phyloP scores from a whole-genome alignment of 2,329 filamentous ascomycete genomes.

The Fusarium siculi region DNA sequence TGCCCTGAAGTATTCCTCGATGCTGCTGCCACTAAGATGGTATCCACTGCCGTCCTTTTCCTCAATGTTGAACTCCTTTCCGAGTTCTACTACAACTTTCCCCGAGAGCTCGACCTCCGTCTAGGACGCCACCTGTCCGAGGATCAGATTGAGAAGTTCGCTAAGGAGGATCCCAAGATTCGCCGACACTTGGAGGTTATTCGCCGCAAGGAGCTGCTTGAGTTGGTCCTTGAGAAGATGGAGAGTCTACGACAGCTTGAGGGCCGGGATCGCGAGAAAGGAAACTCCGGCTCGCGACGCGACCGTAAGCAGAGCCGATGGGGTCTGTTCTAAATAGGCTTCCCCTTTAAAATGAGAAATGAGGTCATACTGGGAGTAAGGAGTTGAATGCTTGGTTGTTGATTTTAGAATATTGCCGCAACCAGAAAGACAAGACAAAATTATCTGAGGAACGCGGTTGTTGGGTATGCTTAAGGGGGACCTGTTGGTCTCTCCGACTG shows the following conservation, averaged over 20 bases:
- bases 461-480: neutral
- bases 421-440: constrained; percentile 11
- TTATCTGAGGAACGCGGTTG: neutral
- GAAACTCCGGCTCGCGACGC: constrained; percentile 34
- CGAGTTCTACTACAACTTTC: constrained; percentile 98
- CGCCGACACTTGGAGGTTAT: constrained; percentile 91
- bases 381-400: constrained; percentile 42
- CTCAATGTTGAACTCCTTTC: constrained; percentile 95
- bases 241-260: constrained; percentile 88
- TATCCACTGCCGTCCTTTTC: constrained; percentile 94
- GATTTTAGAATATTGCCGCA: constrained; percentile 38
- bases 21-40: constrained; percentile 93
- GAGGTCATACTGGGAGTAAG: constrained; percentile 44
- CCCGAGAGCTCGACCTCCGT: constrained; percentile 86
- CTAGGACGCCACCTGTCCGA: constrained; percentile 83
- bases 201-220: constrained; percentile 88
- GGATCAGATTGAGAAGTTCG: constrained; percentile 87
- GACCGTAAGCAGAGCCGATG: constrained; percentile 57
- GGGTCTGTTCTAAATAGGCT: constrained; percentile 58
- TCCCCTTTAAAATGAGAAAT: constrained; percentile 37
- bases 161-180: constrained; percentile 92
- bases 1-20: constrained; percentile 99
- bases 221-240: constrained; percentile 95
- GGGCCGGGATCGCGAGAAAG: constrained; percentile 71
- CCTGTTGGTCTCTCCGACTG: neutral